Conservation (phyloP, 306 rosid genomes). For the Malus sieversii region DNA sequence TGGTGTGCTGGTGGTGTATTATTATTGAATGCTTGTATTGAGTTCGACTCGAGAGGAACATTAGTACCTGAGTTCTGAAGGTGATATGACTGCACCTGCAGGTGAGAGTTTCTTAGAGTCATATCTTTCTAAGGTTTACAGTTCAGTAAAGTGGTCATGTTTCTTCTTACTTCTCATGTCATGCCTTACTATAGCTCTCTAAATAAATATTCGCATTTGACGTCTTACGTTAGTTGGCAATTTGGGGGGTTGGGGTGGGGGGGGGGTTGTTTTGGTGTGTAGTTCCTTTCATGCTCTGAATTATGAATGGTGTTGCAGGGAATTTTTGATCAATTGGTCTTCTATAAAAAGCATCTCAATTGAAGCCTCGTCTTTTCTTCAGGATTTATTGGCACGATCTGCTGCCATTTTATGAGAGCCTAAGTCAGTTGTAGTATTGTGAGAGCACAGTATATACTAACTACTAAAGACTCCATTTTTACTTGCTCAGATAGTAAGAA, state of each 20-base stretch:
- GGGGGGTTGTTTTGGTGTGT: not conserved
- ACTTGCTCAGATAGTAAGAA: conserved; percentile 29
- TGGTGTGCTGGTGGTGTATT: conserved; percentile 36
- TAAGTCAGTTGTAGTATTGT: conserved; percentile 24
- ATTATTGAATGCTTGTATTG: conserved; percentile 16
- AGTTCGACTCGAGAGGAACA: conserved; percentile 22
- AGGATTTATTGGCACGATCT: conserved; percentile 32
- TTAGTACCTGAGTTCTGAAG: conserved; percentile 10
- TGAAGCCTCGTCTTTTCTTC: conserved; percentile 33
- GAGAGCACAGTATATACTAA: conserved; percentile 36
- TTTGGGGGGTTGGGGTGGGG: not conserved
- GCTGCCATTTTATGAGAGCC: conserved; percentile 28
- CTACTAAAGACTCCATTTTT: conserved; percentile 29
- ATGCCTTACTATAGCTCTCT: not conserved
- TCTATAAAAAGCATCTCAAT: conserved; percentile 24
- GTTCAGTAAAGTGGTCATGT: not conserved
- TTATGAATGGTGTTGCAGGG: conserved; percentile 47
- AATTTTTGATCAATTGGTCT: conserved; percentile 27
- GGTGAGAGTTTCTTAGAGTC: conserved; percentile 37
- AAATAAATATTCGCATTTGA: not conserved
- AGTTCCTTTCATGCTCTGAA: conserved; percentile 44
- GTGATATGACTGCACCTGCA: conserved; percentile 17
- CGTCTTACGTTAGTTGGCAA: not conserved
- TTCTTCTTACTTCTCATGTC: not conserved
- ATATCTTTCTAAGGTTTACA: not conserved